Base-by-base conservation (phyloP, 2,329 filamentous ascomycete genomes). In the Cercospora sp. region DNA sequence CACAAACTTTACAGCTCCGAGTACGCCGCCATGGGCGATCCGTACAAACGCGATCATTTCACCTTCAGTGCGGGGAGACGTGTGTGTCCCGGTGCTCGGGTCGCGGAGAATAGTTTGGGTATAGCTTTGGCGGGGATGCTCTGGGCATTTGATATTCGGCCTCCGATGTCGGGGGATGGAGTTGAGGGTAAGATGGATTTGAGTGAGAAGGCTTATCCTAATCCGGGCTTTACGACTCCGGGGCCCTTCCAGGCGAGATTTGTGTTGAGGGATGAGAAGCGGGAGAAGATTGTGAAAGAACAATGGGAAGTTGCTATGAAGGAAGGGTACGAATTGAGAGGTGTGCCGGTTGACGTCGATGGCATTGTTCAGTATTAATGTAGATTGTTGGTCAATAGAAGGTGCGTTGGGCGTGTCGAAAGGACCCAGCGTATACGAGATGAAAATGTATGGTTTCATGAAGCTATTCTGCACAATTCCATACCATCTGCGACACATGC, bases 321-420 rank as follows among this genome's bases (percentile, higher is more conserved):
- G 30, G 57, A 60, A 5, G 57, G 57, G 2, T 60, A 60, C 13
- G 57, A 60, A 28, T 34, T 60, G 26, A 28, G 57, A 32, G 57
- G 57, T 8, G 57, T 60, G 32, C 28, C 57, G 13, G 57, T 60
- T 21, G 57, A 60, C 13, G 57, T 60, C 10, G 57, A 60, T 40
- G 57, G 57, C 5, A 30, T 60, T 60, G 57, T 60, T n/a, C 57
- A 60, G n/a, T 60, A 60, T 40, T 60, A 28, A 7, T 43, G 16
- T 40, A 40, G 13, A 7, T 40, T 40, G 3, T 16, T 16, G 6
- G 37, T n/a, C 37, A 7, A 8, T n/a, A 8, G 37, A 24, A 24
- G 24, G 24, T 24, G 24, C 24, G 24, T 24, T 24, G 24, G 24
- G 2, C 2, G 24, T 3, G 24, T 24, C 24, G 2, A 24, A 24